These are phyloP conservation scores for Penicillium soppii DNA, from an alignment of 495 filamentous ascomycete genomes.

Conservation along the genomic window DNA sequence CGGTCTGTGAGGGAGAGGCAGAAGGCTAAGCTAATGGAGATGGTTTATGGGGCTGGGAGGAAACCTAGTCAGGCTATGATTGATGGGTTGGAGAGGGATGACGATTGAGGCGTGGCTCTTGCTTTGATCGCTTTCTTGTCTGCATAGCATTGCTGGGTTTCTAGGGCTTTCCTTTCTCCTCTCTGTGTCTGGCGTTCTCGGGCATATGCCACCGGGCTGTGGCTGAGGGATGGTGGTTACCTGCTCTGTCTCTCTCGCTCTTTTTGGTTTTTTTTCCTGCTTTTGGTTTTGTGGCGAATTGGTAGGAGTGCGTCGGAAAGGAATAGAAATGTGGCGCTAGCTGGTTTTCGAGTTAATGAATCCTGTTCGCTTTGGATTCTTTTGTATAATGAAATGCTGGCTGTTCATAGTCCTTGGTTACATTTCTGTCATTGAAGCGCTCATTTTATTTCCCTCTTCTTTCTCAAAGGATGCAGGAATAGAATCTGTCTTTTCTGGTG, in stretches of 20 bases:
- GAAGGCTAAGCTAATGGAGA: slow-evolving; percentile 80
- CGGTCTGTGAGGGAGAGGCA: slow-evolving; percentile 70
- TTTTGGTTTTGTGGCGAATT: slow-evolving; percentile 7
- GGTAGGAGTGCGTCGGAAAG: slow-evolving; percentile 2
- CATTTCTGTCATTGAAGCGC: too few species aligned
- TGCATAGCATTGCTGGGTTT: slow-evolving; percentile 1
- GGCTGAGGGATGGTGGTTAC: slow-evolving; percentile 1
- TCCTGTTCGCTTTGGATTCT: slow-evolving; percentile 1
- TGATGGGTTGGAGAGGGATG: slow-evolving; percentile 19
- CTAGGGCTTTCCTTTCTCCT: not conserved
- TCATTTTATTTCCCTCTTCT: too few species aligned
- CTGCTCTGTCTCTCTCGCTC: not conserved
- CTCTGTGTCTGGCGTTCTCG: not conserved
- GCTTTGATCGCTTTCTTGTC: not conserved
- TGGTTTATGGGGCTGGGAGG: slow-evolving; percentile 64
- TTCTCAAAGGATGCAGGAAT: too few species aligned
- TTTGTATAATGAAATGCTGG: slow-evolving; percentile 2
- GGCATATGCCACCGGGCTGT: slow-evolving; percentile 2
- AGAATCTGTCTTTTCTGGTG: too few species aligned
- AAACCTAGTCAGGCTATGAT: slow-evolving; percentile 30
- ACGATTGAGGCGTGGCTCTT: not conserved
- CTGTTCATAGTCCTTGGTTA: not conserved
- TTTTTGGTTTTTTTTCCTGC: not conserved
- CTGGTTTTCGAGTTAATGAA: slow-evolving; percentile 1
- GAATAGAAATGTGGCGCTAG: slow-evolving; percentile 8